These are phyloP conservation scores for Noccaea bulbosa DNA, from an alignment of 345 rosid species.

Conservation along the genomic window DNA sequence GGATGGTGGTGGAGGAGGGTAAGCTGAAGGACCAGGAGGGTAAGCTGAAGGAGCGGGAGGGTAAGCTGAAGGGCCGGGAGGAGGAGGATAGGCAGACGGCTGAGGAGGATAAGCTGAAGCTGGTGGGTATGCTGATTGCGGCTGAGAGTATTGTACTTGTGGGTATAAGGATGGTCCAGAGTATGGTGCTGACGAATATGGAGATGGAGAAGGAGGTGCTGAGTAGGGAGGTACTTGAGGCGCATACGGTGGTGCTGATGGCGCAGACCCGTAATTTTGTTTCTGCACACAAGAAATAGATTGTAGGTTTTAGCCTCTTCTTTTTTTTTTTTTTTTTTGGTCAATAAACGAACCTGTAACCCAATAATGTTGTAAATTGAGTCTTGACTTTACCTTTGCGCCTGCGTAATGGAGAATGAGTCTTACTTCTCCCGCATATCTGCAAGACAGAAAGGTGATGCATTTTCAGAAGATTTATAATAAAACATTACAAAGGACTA, in stretches of 20 bases:
- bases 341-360: not conserved
- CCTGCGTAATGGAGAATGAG: conserved; percentile 68
- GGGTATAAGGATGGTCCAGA: conserved; percentile 44
- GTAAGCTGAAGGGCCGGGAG: conserved; percentile 37
- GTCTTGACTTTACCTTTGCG: conserved; percentile 55
- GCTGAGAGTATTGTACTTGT: conserved; percentile 43
- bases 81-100: conserved; percentile 53
- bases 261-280: conserved; percentile 38
- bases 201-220: conserved; percentile 46
- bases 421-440: conserved; percentile 82
- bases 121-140: conserved; percentile 49
- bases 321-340: not conserved
- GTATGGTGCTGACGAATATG: conserved; percentile 44
- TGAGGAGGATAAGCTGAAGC: conserved; percentile 52
- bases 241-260: conserved; percentile 59
- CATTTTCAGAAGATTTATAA: conserved; percentile 13
- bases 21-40: conserved; percentile 49
- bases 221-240: conserved; percentile 45
- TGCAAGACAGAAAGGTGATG: conserved; percentile 43
- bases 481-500: not conserved
- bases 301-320: not conserved
- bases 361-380: not conserved
- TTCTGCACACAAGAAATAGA: conserved; percentile 51
- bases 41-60: conserved; percentile 46
- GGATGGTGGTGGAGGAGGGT: conserved; percentile 51